These are phyloP conservation scores for Casuarina glauca DNA, from an alignment of 306 rosid genomes.

Conservation along the genomic window DNA sequence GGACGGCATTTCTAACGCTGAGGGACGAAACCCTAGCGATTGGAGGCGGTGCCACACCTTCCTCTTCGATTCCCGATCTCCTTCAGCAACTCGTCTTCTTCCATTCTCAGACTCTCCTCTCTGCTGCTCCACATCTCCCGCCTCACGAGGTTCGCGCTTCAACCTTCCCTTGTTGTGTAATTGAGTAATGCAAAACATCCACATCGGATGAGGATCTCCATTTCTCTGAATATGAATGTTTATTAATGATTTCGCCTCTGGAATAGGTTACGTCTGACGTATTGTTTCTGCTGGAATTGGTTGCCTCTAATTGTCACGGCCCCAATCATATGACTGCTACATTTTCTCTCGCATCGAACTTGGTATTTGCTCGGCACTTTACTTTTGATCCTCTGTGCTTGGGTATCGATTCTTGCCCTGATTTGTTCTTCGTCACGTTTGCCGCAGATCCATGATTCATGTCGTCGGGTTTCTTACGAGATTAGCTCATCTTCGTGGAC, in stretches of 20 bases:
- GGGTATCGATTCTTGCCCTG: not conserved
- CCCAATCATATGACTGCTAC: slow-evolving; percentile 34
- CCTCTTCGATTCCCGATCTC: slow-evolving; percentile 41
- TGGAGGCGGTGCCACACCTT: not conserved
- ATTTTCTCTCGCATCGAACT: slow-evolving; percentile 46
- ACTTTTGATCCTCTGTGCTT: not conserved
- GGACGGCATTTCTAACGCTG: slow-evolving; percentile 72
- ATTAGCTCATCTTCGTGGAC: slow-evolving; percentile 57
- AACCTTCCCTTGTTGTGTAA: not conserved
- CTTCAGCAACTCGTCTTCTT: slow-evolving; percentile 65
- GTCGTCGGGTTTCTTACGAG: slow-evolving; percentile 51
- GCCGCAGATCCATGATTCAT: slow-evolving; percentile 61
- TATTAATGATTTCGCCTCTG: not conserved
- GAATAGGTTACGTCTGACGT: slow-evolving; percentile 72
- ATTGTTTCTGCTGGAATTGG: slow-evolving; percentile 61
- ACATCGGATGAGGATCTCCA: not conserved
- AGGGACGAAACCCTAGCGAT: slow-evolving; percentile 74
- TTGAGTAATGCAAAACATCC: not conserved
- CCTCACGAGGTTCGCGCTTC: slow-evolving; percentile 54
- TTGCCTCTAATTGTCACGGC: slow-evolving; percentile 28
- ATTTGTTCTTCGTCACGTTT: not conserved
- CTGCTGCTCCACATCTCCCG: slow-evolving; percentile 69
- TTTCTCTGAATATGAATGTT: not conserved
- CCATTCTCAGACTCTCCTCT: slow-evolving; percentile 47
- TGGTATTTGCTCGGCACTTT: slow-evolving; percentile 42